Evolutionary conservation across 2,329 filamentous ascomycete genomes (phyloP), one percentile per base, ranked within the genome.

Genomic region (Sporothrix pallida): DNA sequence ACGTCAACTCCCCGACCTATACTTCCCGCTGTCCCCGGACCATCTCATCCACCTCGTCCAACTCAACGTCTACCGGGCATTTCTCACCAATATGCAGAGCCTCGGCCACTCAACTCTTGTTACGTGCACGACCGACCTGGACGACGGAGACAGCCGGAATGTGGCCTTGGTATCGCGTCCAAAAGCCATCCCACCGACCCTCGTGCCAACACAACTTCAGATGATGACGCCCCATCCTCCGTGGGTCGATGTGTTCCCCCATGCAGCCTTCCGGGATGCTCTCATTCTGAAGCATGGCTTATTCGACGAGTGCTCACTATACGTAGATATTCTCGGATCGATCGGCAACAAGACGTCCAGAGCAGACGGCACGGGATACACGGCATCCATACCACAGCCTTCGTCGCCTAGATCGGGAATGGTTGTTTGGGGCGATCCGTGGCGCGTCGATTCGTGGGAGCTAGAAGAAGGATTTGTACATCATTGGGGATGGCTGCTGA

Each of bases 31-130:
- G 13, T 65, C 60, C 5, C 17, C 37, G 15, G 60, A 65, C 60
- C 60, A 65, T 12, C 60, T 65, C 31, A 65, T 46, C 15, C 60
- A 65, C 37, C 60, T 65, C 15, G 60, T 65, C 2, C 60, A 65
- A 31, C 37, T 65, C 60, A 65, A 65, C 37, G 60, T 65, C 31
- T 65, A 65, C 60, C 60, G 60, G 15, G 60, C 60, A 1, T 37
- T 65, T 1, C 13, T 65, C 5, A 17, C 60, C 17, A 65, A 65
- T 42, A 65, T 65, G 60, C 60, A 46, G 3, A 65, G 60, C 31
- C 60, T 65, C 3, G 60, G 60, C n/a, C 60, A n/a, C 15, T 20
- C 15, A 8, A 23, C 31, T 3, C 6, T 65, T 6, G n/a, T 10
- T 46, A 23, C 37, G 2, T 65, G 60, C 17, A 10, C 37, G 2